phyloP scores from a whole-genome alignment of 108 stramenopile genomes.

The Nannochloropsis salina region DNA sequence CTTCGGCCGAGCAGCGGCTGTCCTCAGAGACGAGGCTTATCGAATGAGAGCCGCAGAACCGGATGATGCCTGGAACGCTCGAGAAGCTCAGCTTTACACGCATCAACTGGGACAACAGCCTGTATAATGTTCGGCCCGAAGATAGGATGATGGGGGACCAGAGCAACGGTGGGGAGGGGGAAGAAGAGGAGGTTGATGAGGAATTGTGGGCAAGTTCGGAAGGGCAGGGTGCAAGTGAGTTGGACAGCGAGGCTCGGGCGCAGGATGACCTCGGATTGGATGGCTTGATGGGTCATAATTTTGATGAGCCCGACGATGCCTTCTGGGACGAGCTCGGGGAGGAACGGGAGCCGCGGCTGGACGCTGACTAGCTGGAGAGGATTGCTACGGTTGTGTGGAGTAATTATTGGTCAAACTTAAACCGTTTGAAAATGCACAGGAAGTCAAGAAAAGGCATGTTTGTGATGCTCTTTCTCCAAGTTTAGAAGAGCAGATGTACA shows the following conservation, averaged over 20 bases:
- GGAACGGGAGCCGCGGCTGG: not conserved
- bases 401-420: too few species aligned
- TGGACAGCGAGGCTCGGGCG: not conserved
- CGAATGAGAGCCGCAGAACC: too few species aligned
- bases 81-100: too few species aligned
- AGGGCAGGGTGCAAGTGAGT: not conserved
- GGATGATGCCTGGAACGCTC: too few species aligned
- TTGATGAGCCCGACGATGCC: not conserved
- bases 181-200: not conserved
- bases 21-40: too few species aligned
- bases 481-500: too few species aligned
- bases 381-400: not conserved
- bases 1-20: too few species aligned
- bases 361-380: not conserved
- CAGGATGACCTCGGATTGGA: not conserved
- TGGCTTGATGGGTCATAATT: not conserved
- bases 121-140: not conserved
- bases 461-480: too few species aligned
- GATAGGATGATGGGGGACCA: not conserved
- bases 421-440: too few species aligned
- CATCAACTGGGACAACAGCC: not conserved
- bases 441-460: too few species aligned
- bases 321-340: not conserved
- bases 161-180: not conserved
- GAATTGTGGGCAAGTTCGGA: not conserved